Evolutionary conservation across 768 basidiomycete genomes (phyloP).

Genomic region (Pleurotus tuoliensis): DNA sequence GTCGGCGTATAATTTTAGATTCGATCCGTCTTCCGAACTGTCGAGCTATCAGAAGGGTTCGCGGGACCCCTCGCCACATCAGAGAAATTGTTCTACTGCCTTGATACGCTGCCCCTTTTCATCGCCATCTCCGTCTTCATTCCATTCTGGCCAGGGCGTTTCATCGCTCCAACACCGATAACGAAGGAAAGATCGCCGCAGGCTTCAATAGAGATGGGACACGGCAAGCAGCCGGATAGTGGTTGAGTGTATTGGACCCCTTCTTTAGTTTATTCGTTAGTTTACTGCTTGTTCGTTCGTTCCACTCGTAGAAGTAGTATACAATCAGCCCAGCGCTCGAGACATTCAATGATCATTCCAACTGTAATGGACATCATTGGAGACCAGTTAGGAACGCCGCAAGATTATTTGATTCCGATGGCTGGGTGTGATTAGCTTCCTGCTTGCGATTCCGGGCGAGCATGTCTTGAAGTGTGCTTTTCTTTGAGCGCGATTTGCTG

Average conservation of each 20-base stretch:
- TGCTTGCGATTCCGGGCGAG: constrained; percentile 57
- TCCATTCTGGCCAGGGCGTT: constrained; percentile 64
- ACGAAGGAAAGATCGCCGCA: neutral
- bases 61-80: constrained; percentile 50
- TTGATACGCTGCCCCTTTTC: constrained; percentile 64
- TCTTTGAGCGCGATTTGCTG: constrained; percentile 41
- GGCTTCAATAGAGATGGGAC: neutral
- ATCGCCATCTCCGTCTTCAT: constrained; percentile 53
- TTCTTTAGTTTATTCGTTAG: constrained; percentile 6
- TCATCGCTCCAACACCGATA: constrained; percentile 26
- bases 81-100: constrained; percentile 61
- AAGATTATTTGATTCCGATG: constrained; percentile 32
- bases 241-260: neutral
- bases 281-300: too few species aligned
- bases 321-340: too few species aligned
- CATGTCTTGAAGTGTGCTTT: constrained; percentile 57
- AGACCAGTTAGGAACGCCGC: constrained; percentile 52
- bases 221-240: neutral
- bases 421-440: constrained; percentile 32
- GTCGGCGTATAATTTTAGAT: constrained; percentile 31
- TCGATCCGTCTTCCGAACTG: constrained; percentile 57
- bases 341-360: too few species aligned
- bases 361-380: constrained; percentile 13
- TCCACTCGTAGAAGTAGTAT: too few species aligned
- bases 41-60: constrained; percentile 65